Base-by-base conservation (phyloP, 805 yeast genomes). In the Candida glaebosa region DNA sequence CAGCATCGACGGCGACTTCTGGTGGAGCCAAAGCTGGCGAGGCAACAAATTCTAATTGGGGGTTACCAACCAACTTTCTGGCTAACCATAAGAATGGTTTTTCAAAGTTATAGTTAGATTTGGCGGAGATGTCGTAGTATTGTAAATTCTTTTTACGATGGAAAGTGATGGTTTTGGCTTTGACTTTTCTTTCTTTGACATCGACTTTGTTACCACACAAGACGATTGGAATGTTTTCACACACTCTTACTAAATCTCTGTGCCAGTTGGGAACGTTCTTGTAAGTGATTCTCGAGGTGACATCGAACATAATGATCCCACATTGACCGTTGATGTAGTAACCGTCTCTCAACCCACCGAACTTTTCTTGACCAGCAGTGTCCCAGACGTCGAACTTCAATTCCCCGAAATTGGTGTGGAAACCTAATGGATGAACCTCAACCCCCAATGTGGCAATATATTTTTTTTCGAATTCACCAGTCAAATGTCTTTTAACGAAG, bases 231-330 rank as follows among this genome's bases (percentile, higher is more conserved):
- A 93, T 93, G 82, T 91, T 93, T 78, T 93, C 99, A 78, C 99
- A 93, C 52, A 93, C 99, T 77, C 99, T 88, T 52, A 93, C 97
- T 67, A 93, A 81, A 74, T 93, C 99, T 78, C 99, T 86, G 84
- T 95, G 97, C 99, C 99, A 93, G 87, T 93, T 95, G 71, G 99
- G 99, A 68, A 93, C 99, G 74, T 93, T 93, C 80, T 93, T 93
- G 79, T 93, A 93, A 57, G 99, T 93, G 76, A 93, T 91, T 80
- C 99, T 90, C 40, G 98, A 89, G 50, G 99, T 93, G 51, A 93
- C 99, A 73, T 93, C 99, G 68, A 93, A 93, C 99, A 93, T 93
- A 71, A 93, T 93, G 77, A 93, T 93, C 76, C 98, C 99, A 81
- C 99, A 93, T 76, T 93, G 96, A 65, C 99, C 99, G 70, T 93